Conservation (phyloP, 257 asterid genomes). For the Solanum ossicruentum region DNA sequence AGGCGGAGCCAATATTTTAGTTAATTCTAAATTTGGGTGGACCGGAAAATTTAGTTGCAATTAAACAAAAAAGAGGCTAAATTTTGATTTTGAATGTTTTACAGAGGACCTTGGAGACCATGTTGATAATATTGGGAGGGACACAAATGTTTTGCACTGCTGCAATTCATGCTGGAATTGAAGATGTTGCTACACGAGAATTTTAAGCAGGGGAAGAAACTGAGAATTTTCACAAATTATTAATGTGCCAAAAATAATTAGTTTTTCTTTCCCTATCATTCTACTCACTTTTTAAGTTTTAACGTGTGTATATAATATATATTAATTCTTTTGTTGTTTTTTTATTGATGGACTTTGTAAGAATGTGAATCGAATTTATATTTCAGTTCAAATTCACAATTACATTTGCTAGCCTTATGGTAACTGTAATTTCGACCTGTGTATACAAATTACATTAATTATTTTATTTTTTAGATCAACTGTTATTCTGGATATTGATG, state of each 20-base stretch:
- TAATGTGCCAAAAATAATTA: background rate
- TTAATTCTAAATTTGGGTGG: background rate
- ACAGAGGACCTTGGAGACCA: slow-evolving; percentile 69
- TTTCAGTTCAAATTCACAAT: too few species aligned
- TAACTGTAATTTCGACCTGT: too few species aligned
- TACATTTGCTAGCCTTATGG: too few species aligned
- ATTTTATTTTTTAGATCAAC: too few species aligned
- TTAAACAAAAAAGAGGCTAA: background rate
- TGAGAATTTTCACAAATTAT: background rate
- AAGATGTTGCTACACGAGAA: slow-evolving; percentile 1
- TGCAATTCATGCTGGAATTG: slow-evolving; percentile 53
- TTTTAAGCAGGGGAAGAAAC: background rate
- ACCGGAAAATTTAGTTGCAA: background rate
- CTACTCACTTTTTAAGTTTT: background rate
- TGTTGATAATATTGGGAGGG: slow-evolving; percentile 60
- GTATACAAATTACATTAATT: too few species aligned
- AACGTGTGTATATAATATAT: background rate
- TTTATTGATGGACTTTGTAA: background rate
- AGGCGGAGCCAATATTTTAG: background rate
- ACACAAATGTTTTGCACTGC: slow-evolving; percentile 59
- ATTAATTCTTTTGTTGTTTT: background rate
- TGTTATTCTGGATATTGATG: too few species aligned
- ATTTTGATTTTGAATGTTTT: background rate
- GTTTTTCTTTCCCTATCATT: background rate
- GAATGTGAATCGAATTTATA: too few species aligned